Base-by-base conservation (phyloP, 2,329 filamentous ascomycete genomes). In the Alternaria solani region DNA sequence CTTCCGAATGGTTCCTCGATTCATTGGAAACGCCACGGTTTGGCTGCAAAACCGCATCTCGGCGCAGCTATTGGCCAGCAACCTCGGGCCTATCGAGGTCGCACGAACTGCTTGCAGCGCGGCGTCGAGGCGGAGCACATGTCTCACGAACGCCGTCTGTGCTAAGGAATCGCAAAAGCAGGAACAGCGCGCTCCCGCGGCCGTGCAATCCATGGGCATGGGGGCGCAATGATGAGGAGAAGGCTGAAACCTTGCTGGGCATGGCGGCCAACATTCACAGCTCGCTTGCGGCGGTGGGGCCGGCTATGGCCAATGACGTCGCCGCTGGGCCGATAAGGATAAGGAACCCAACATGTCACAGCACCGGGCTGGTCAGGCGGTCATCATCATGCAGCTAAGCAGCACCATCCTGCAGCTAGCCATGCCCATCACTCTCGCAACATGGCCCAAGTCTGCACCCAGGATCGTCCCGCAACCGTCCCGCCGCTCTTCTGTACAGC, bases 401-500 rank as follows among this genome's bases (percentile, higher is more conserved):
- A 38, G 41, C 30, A 46, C 43, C 56, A n/a, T 36, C 8, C 28
- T 76, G 74, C 73, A 75, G 68, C 73, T 75, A 75, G 55, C 62
- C 51, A 49, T 48, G 46, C 49, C 64, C 62, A 56, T 74, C 72
- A 73, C 70, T 66, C 63, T 32, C 68, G 61, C 64, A 68, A 67
- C 64, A 58, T 68, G 59, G 63, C 62, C 60, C 44, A 64, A 57
- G 65, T 59, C 69, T 66, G 66, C 71, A 72, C 71, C 68, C 70
- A 75, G 69, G 75, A 76, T 76, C 75, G 69, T 75, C 74, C 72
- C 73, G 71, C 71, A 65, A 61, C 68, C 74, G 74, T 73, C 70
- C 74, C 74, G 74, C 63, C 60, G 57, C 61, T 63, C 63, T 71
- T 72, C 69, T 74, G 71, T 66, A 65, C 70, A 69, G 69, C 64